Conservation (phyloP, 1,284 basidiomycete species). For the Stereum hirsutum region DNA sequence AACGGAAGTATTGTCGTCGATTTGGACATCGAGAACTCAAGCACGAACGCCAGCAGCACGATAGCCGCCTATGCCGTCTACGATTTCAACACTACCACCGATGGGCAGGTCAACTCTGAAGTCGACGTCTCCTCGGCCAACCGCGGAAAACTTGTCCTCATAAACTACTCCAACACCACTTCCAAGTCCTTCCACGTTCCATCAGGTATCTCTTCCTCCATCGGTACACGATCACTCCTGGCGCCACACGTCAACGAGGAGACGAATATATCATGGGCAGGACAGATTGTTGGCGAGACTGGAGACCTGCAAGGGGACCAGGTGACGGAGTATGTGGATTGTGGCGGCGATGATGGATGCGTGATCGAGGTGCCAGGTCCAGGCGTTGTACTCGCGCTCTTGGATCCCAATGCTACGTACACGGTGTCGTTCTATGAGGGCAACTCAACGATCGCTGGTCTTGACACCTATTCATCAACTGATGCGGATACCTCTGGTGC, state of each 20-base stretch:
- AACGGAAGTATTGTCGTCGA: neutral
- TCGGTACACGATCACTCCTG: neutral
- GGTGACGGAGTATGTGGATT: neutral
- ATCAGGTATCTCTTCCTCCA: neutral
- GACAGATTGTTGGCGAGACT: neutral
- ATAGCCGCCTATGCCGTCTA: neutral
- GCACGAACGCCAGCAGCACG: neutral
- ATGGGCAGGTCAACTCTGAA: too few species aligned
- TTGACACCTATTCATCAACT: too few species aligned
- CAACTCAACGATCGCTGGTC: neutral
- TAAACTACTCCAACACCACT: conserved; percentile 1
- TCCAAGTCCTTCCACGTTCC: neutral
- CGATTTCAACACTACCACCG: neutral
- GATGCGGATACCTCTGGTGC: too few species aligned
- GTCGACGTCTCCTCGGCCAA: too few species aligned
- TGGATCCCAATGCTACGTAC: neutral
- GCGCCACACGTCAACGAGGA: neutral
- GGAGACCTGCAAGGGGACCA: neutral
- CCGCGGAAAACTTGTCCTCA: conserved; percentile 1
- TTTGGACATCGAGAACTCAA: neutral
- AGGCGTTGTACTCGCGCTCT: neutral
- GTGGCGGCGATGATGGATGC: neutral
- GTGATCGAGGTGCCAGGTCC: neutral
- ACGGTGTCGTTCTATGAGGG: neutral
- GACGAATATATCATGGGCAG: conserved; percentile 1